Conservation (phyloP, 2,329 filamentous ascomycete species). For the Salinomyces thailandicus region DNA sequence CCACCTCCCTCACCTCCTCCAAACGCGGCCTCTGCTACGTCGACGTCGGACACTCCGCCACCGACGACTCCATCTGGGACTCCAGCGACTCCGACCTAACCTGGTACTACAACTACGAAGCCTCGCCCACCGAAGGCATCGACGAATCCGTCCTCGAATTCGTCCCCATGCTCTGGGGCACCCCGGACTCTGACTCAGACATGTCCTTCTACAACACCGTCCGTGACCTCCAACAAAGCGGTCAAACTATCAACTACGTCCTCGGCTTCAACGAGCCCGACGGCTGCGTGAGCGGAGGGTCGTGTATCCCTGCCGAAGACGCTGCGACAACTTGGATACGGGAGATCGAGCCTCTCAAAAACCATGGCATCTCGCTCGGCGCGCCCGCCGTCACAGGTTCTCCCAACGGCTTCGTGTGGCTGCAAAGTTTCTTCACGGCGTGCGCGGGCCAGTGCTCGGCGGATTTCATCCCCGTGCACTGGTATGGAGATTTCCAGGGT, state of each 20-base stretch:
- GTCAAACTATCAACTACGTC: conserved; percentile 54
- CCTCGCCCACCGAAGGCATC: conserved; percentile 34
- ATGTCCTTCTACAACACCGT: conserved; percentile 54
- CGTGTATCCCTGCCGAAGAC: conserved; percentile 45
- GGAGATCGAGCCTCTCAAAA: conserved; percentile 58
- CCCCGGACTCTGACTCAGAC: conserved; percentile 37
- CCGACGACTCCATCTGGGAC: conserved; percentile 58
- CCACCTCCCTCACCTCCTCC: conserved; percentile 29
- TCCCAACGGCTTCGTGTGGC: conserved; percentile 52
- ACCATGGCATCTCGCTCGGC: conserved; percentile 56
- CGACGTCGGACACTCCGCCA: conserved; percentile 42
- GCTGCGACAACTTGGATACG: conserved; percentile 61
- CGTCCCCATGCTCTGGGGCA: conserved; percentile 72
- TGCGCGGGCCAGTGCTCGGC: conserved; percentile 40
- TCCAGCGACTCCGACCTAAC: conserved; percentile 48
- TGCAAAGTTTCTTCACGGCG: conserved; percentile 53
- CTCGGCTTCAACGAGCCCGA: conserved; percentile 78
- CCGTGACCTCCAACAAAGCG: conserved; percentile 41
- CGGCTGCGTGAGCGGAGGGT: conserved; percentile 50
- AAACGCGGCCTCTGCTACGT: conserved; percentile 69
- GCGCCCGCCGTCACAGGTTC: conserved; percentile 60
- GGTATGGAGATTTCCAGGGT: conserved; percentile 56
- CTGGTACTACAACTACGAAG: conserved; percentile 78
- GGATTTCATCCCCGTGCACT: conserved; percentile 44
- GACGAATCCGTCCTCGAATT: conserved; percentile 52